Conservation (phyloP, 768 basidiomycete genomes). For the Lactarius akahatsu region DNA sequence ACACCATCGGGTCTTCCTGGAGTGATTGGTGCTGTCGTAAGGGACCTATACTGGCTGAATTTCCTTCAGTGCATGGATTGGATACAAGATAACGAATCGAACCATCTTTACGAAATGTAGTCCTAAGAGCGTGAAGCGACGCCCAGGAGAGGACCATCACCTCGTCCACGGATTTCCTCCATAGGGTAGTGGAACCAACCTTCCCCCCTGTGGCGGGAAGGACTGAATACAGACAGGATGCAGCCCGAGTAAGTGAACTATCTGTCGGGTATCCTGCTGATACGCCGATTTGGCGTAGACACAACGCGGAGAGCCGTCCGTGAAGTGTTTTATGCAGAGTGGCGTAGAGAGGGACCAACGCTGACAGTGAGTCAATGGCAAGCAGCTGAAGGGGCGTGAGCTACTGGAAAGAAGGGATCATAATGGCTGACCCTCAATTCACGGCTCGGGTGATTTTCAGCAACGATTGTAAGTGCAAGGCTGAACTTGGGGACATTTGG, state of each 20-base stretch:
- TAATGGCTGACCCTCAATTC: conserved; percentile 52
- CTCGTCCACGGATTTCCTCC: conserved; percentile 76
- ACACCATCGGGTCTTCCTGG: conserved; percentile 48
- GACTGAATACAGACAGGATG: conserved; percentile 57
- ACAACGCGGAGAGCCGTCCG: conserved; percentile 50
- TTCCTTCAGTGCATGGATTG: conserved; percentile 6
- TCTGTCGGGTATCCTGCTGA: conserved; percentile 46
- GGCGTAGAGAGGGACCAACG: conserved; percentile 65
- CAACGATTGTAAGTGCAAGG: conserved; percentile 52
- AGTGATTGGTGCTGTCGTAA: conserved; percentile 28
- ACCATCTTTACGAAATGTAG: conserved; percentile 57
- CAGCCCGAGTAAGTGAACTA: conserved; percentile 42
- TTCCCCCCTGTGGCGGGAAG: conserved; percentile 78
- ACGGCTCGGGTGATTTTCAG: conserved; percentile 49
- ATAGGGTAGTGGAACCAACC: conserved; percentile 65
- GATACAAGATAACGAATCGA: conserved; percentile 23
- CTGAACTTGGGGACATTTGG: conserved; percentile 76
- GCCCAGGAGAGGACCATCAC: conserved; percentile 65
- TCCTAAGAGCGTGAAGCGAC: conserved; percentile 56
- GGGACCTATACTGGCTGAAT: conserved; percentile 24
- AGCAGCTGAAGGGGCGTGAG: conserved; percentile 39
- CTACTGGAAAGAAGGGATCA: conserved; percentile 9
- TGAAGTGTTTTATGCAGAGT: conserved; percentile 60
- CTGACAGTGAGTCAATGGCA: conserved; percentile 48
- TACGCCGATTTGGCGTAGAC: conserved; percentile 58